Percentiles rank a stretch among this genome's conserved stretches.
Conservation (phyloP, 1,284 basidiomycete species). For the Leccinum solheimii region DNA sequence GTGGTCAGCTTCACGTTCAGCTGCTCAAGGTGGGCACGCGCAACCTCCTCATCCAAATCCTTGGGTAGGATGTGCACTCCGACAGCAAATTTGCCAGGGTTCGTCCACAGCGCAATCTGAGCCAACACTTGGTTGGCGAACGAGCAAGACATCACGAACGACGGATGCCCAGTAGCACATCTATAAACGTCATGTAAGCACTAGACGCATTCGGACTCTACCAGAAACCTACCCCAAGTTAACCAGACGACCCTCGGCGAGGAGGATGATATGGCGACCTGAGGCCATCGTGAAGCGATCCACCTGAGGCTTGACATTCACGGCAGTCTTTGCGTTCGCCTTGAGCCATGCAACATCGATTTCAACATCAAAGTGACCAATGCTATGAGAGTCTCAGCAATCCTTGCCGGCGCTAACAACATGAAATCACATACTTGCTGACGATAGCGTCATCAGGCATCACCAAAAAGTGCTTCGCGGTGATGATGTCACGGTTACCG, state of each 20-base stretch:
- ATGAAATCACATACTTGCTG: constrained; percentile 71
- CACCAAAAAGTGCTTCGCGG: constrained; percentile 85
- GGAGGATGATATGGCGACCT: constrained; percentile 94
- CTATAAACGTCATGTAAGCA: constrained; percentile 32
- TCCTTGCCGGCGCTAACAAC: not conserved
- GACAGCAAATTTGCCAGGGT: constrained; percentile 85
- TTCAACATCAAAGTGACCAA: constrained; percentile 98
- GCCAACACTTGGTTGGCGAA: constrained; percentile 99
- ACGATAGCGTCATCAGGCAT: constrained; percentile 99
- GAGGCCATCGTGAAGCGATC: constrained; percentile 93
- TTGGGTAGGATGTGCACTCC: constrained; percentile 98
- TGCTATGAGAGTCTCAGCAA: constrained; percentile 64
- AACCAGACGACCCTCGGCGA: constrained; percentile 98
- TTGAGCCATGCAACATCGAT: constrained; percentile 99
- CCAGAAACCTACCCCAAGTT: constrained; percentile 82
- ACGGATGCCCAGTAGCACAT: constrained; percentile 90
- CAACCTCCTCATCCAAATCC: constrained; percentile 98
- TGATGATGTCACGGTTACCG: constrained; percentile 98
- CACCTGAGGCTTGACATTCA: constrained; percentile 99
- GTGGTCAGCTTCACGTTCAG: constrained; percentile 94
- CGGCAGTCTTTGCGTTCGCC: constrained; percentile 80
- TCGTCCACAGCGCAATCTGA: constrained; percentile 98
- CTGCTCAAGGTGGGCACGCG: constrained; percentile 89
- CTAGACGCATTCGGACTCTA: not conserved
- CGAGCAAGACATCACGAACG: constrained; percentile 99